Conservation (phyloP, 2,329 filamentous ascomycete genomes). For the Coniochaeta sp. region DNA sequence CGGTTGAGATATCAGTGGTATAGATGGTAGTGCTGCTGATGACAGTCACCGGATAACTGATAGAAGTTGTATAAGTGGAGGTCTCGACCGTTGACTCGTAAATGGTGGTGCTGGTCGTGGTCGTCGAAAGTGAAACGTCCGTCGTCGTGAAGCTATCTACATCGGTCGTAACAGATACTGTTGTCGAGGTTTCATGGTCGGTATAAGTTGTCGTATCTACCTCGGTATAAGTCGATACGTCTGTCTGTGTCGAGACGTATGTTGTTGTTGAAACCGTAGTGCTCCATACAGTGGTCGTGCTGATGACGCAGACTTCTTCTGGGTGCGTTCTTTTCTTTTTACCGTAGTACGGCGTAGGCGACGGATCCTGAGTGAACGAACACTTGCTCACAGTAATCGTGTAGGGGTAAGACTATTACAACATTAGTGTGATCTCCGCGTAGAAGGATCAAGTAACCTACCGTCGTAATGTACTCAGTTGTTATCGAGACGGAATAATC, state of each 20-base stretch:
- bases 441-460: background rate
- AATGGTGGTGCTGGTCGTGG: background rate
- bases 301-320: constrained; percentile 1
- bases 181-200: background rate
- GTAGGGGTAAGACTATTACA: constrained; percentile 8
- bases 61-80: constrained; percentile 4
- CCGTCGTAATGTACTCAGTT: constrained; percentile 4
- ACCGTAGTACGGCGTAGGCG: background rate
- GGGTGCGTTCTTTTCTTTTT: background rate
- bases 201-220: background rate
- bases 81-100: background rate
- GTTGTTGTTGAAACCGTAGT: background rate
- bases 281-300: constrained; percentile 1
- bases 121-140: constrained; percentile 9
- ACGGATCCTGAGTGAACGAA: background rate
- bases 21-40: constrained; percentile 14
- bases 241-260: background rate
- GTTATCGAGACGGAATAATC: constrained; percentile 4
- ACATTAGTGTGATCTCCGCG: background rate
- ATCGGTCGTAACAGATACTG: background rate
- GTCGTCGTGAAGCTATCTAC: background rate
- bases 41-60: constrained; percentile 5
- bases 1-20: constrained; percentile 9
- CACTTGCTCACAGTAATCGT: constrained; percentile 8
- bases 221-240: background rate